Base-by-base conservation (phyloP, 2,329 filamentous ascomycete species). In the Cladosporium oxysporum region DNA sequence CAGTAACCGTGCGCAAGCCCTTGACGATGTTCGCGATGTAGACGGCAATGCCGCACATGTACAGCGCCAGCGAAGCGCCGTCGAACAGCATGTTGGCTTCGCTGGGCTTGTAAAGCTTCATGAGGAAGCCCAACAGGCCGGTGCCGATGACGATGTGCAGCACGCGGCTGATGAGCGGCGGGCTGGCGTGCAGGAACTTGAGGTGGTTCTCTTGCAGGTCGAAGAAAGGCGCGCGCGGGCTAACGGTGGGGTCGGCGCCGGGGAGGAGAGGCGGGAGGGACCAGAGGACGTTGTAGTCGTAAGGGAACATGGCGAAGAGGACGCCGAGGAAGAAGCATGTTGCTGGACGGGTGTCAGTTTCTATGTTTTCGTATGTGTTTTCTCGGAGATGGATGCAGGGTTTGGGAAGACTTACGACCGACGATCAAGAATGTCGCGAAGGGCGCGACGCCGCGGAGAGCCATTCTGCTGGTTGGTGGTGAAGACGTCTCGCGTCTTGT, bases 361-460 rank as follows among this genome's bases (percentile, higher is more conserved):
- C 16, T 33, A 10, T 26, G 35, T 52, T 18, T 12, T 44, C 41
- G 37, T 5, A 8, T 47, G n/a, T 21, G 62, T 55, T 47, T 23
- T 23, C 28, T 47, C 18, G 37, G 7, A 8, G 55, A 50, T 31
- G 16, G 5, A 8, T 26, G 23, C 23, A 18, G 18, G 37, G 5
- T 23, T 50, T 53, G n/a, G 14, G 31, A 53, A 57, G 61, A 87
- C 92, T 77, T 86, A 97, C 94, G 93, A 71, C 92, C 93, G 72
- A 98, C 90, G 77, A 99, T 97, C 80, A 99, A 90, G 77, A 97
- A 97, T 57, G 95, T 97, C 79, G 93, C 93, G 78, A 99, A 99
- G 59, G 92, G 76, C 31, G 74, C 70, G 62, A 67, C 71, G 66
- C 71, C 69, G 71, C 71, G 71, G 65, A 69, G 66, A 28, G 74